phyloP scores from a whole-genome alignment of 345 rosid genomes.

The Stellera chamaejasme region DNA sequence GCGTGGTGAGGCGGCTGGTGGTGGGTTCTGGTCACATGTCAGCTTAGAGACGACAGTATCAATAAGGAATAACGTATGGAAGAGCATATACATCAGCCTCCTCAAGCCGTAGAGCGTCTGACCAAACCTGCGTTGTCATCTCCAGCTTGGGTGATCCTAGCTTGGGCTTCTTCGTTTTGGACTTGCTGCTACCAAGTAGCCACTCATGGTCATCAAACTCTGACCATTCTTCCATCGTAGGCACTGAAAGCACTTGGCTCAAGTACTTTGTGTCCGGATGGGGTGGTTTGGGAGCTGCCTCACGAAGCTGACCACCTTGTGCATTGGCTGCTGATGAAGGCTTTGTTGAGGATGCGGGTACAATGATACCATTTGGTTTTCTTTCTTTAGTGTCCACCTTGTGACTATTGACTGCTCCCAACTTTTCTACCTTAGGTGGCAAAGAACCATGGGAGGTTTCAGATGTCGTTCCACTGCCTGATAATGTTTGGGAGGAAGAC shows the following conservation, averaged over 20 bases:
- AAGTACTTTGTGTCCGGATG: slow-evolving; percentile 67
- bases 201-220: slow-evolving; percentile 52
- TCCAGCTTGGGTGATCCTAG: slow-evolving; percentile 20
- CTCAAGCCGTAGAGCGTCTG: slow-evolving; percentile 49
- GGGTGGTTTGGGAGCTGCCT: slow-evolving; percentile 39
- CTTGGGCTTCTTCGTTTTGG: slow-evolving; percentile 25
- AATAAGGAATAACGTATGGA: slow-evolving; percentile 75
- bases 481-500: slow-evolving; percentile 19
- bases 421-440: slow-evolving; percentile 18
- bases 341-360: slow-evolving; percentile 19
- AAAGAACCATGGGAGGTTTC: slow-evolving; percentile 23
- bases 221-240: slow-evolving; percentile 43
- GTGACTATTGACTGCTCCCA: slow-evolving; percentile 13
- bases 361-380: slow-evolving; percentile 35
- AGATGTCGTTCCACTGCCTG: slow-evolving; percentile 38
- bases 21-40: slow-evolving; percentile 6
- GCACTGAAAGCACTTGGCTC: slow-evolving; percentile 42
- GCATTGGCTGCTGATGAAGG: slow-evolving; percentile 15
- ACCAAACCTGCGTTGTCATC: slow-evolving; percentile 46
- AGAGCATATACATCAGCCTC: slow-evolving; percentile 56
- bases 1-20: not conserved
- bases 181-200: slow-evolving; percentile 33
- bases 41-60: slow-evolving; percentile 16
- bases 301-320: slow-evolving; percentile 27
- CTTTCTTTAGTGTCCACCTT: slow-evolving; percentile 30